A percentile compares a stretch with the other conserved stretches of the same genome.
phyloP scores from a whole-genome alignment of 2,329 filamentous ascomycete genomes.

The Cladosporium sp. region DNA sequence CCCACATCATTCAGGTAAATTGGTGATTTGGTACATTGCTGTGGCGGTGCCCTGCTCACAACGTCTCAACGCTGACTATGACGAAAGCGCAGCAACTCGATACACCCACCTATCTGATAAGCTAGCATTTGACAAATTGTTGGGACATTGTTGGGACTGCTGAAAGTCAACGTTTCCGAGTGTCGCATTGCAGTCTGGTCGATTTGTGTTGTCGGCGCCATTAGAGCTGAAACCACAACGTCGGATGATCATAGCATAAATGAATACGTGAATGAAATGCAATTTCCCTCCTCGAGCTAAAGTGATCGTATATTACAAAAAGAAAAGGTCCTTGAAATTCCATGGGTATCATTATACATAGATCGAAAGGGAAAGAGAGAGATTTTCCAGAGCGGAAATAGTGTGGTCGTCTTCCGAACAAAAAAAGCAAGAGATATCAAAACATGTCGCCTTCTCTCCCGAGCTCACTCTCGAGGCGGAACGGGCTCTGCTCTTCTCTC shows the following conservation, averaged over 20 bases:
- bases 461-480: slow-evolving; percentile 21
- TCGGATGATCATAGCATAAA: too few species aligned
- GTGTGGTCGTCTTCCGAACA: neutral
- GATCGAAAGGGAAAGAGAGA: neutral
- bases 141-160: neutral
- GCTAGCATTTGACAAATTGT: neutral
- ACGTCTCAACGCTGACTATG: neutral
- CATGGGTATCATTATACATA: slow-evolving; percentile 21
- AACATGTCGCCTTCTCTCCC: slow-evolving; percentile 26
- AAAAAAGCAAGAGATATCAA: slow-evolving; percentile 17
- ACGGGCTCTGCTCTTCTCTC: slow-evolving; percentile 29
- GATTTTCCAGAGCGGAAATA: neutral
- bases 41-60: neutral
- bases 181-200: neutral
- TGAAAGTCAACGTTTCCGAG: neutral
- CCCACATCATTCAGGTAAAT: neutral
- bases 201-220: too few species aligned
- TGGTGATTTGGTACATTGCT: neutral
- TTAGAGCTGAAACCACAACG: too few species aligned
- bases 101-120: neutral
- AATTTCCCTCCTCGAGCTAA: neutral
- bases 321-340: neutral
- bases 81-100: neutral
- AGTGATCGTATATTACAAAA: neutral
- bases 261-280: neutral